phyloP scores from a whole-genome alignment of 2,329 filamentous ascomycete species.

The Corynespora cassiicola region DNA sequence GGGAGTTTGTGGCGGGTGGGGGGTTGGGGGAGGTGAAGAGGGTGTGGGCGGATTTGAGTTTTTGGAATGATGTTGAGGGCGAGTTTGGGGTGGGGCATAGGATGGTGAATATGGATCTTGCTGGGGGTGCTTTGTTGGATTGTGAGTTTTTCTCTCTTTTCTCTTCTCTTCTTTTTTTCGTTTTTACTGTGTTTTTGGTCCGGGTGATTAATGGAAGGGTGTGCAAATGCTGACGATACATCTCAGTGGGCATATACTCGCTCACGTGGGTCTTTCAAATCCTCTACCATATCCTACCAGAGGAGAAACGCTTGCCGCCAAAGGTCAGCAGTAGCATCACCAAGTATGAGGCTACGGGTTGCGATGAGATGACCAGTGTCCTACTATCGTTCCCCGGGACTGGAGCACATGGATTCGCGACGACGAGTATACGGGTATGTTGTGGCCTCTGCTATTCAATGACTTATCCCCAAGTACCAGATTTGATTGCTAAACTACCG shows the following conservation, averaged over 20 bases:
- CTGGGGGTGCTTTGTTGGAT: constrained; percentile 79
- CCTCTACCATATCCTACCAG: constrained; percentile 75
- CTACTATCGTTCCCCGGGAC: constrained; percentile 72
- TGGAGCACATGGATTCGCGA: constrained; percentile 72
- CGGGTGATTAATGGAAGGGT: not conserved
- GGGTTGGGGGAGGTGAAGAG: constrained; percentile 59
- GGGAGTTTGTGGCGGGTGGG: constrained; percentile 63
- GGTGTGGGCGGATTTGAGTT: constrained; percentile 60
- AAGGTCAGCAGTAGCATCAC: constrained; percentile 65
- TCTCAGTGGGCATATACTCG: constrained; percentile 81
- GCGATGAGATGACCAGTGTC: constrained; percentile 76
- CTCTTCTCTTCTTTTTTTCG: constrained; percentile 2
- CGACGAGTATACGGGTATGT: constrained; percentile 29
- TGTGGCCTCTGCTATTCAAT: not conserved
- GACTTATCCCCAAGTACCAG: not conserved
- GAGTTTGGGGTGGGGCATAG: constrained; percentile 63
- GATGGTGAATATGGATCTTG: constrained; percentile 80
- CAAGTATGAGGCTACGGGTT: constrained; percentile 70
- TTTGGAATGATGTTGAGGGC: constrained; percentile 64
- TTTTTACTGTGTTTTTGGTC: too few species aligned
- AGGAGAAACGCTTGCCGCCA: constrained; percentile 66
- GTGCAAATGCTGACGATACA: not conserved
- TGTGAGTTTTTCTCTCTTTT: constrained; percentile 41
- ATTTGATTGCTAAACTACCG: not conserved
- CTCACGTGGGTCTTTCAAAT: constrained; percentile 87